phyloP scores from a whole-genome alignment of 202 grass and related monocot species.

The Eragrostis tef region DNA sequence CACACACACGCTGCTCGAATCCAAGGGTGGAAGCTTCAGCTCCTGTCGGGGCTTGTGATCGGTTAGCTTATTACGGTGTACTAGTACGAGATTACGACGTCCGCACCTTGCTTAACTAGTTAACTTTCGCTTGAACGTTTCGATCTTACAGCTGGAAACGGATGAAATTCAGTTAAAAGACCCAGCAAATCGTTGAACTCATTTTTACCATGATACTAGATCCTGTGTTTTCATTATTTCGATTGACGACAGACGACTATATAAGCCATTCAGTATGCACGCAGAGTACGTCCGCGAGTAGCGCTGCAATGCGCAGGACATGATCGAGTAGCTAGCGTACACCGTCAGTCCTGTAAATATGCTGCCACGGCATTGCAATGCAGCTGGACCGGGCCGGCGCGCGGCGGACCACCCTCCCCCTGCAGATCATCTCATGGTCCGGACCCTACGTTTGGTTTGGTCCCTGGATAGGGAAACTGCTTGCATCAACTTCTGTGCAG shows the following conservation, averaged over 20 bases:
- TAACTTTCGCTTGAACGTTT: too few species aligned
- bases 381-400: conserved; percentile 36
- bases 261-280: neutral
- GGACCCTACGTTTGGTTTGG: conserved; percentile 42
- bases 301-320: neutral
- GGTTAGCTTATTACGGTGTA: too few species aligned
- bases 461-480: conserved; percentile 46
- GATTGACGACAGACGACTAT: too few species aligned
- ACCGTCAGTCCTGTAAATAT: too few species aligned
- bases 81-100: too few species aligned
- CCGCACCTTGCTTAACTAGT: too few species aligned
- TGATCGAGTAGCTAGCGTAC: neutral
- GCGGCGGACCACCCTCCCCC: conserved; percentile 33
- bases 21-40: neutral
- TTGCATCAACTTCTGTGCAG: conserved; percentile 29
- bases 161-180: neutral
- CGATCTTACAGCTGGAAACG: too few species aligned
- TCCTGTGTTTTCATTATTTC: too few species aligned
- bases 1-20: neutral
- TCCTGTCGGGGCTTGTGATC: neutral
- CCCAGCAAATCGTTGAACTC: too few species aligned
- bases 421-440: conserved; percentile 53
- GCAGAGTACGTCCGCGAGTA: too few species aligned
- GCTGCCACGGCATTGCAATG: neutral
- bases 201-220: too few species aligned